Base-by-base conservation (phyloP, 805 yeast species). In the Deakozyma indianensis region DNA sequence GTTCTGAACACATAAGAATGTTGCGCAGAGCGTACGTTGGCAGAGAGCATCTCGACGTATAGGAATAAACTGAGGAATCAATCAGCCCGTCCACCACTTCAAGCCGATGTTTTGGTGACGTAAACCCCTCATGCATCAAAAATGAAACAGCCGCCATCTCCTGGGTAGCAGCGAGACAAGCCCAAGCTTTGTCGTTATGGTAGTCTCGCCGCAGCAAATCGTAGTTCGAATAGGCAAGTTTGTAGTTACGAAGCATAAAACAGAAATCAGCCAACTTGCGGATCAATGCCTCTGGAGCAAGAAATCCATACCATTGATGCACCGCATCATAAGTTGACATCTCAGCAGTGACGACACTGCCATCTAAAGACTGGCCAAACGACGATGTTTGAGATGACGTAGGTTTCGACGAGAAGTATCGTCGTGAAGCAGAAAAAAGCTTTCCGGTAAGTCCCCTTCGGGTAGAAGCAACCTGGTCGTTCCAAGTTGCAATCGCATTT, bases 261-360 rank as follows among this genome's bases (percentile, higher is more conserved):
- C 87, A 78, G 85, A 94, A 85, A 60, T 92, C 98, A 0, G 94
- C 97, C 23, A 90, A 66, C 56, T 83, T 81, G 43, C 97, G 68
- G 23, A 87, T 69, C 40, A 75, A 69, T 57, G 84, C 82, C 53
- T 86, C 96, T 1, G 79, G 71, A 0, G 86, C 68, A 2, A 73
- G 67, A 9, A 76, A 74, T 40, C 73, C 63, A 56, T 86, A 87
- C 52, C 38, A 32, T 32, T 32, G 38, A 20, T 32, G 11, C 16
- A 32, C 9, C 18, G 38, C 38, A 20, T 32, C 38, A n/a, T 32
- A 32, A 14, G 38, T 32, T 14, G 38, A 32, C 16, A 14, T 32
- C 18, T 32, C 38, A 32, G 38, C 38, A 5, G 38, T 32, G 18
- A 32, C 18, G 38, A 32, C 38, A n/a, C 20, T 32, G 11, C 38